Percentiles rank a stretch among this genome's conserved stretches.
These are phyloP conservation scores for Ceratobasidium sp. DNA, from an alignment of 1,284 basidiomycete genomes.

Conservation along the genomic window DNA sequence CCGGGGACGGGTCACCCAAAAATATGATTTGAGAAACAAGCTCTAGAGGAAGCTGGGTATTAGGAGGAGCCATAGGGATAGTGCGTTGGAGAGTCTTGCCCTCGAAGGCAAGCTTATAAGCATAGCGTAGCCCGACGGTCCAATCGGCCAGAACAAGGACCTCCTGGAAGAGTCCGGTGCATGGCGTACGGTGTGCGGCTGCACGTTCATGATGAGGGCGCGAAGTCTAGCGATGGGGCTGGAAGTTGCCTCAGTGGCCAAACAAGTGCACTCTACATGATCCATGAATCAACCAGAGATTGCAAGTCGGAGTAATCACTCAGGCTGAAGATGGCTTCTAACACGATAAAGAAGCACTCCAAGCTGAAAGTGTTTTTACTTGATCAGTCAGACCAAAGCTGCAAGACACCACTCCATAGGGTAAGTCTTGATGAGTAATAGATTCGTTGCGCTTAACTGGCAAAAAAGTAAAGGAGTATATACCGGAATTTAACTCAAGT, in stretches of 20 bases:
- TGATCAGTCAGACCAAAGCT: too few relatives aligned
- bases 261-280: slow-evolving; percentile 29
- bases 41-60: slow-evolving; percentile 25
- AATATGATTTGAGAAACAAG: slow-evolving; percentile 31
- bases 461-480: too few relatives aligned
- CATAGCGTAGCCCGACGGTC: neutral
- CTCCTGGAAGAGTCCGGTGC: neutral
- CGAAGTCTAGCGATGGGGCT: slow-evolving; percentile 28
- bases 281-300: too few relatives aligned
- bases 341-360: too few relatives aligned
- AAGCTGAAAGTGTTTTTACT: too few relatives aligned
- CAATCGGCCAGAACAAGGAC: neutral
- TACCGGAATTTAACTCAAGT: too few relatives aligned
- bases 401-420: too few relatives aligned
- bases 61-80: slow-evolving; percentile 14
- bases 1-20: neutral
- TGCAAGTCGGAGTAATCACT: too few relatives aligned
- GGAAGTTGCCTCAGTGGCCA: slow-evolving; percentile 35
- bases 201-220: slow-evolving; percentile 28
- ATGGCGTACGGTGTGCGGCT: slow-evolving; percentile 6
- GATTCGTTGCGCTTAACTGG: too few relatives aligned
- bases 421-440: too few relatives aligned
- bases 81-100: neutral
- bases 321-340: too few relatives aligned
- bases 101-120: slow-evolving; percentile 12